Conservation (phyloP, 768 basidiomycete genomes). For the Holtermanniella nyarrowii region DNA sequence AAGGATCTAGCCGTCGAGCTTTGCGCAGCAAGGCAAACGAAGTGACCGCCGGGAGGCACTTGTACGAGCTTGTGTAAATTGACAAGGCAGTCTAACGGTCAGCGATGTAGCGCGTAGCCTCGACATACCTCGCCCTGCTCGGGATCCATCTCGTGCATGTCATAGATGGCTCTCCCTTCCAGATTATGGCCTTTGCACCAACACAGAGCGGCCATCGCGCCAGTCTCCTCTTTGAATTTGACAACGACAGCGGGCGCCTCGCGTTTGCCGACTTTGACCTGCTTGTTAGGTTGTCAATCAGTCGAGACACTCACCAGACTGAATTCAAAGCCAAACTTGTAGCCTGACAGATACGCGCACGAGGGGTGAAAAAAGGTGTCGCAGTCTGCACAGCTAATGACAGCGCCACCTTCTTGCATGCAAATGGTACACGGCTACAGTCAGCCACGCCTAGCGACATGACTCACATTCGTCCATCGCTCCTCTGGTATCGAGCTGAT, state of each 20-base stretch:
- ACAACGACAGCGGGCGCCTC: conserved; percentile 57
- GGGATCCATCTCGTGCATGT: conserved; percentile 68
- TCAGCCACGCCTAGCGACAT: not conserved
- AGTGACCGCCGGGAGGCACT: conserved; percentile 54
- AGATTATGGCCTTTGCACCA: conserved; percentile 64
- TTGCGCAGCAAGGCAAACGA: conserved; percentile 81
- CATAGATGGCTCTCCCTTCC: conserved; percentile 59
- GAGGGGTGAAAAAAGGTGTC: conserved; percentile 68
- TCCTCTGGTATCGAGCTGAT: conserved; percentile 57
- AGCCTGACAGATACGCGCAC: conserved; percentile 77
- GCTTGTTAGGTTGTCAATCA: not conserved
- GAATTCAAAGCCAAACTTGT: conserved; percentile 87
- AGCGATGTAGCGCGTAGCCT: not conserved
- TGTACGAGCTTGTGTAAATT: conserved; percentile 74
- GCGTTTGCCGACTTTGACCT: conserved; percentile 70
- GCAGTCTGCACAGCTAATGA: conserved; percentile 76
- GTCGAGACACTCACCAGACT: conserved; percentile 52
- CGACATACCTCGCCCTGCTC: conserved; percentile 63
- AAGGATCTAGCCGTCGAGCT: conserved; percentile 67
- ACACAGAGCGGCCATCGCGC: conserved; percentile 65
- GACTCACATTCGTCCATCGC: conserved; percentile 65
- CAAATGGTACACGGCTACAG: conserved; percentile 67
- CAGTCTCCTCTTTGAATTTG: conserved; percentile 62
- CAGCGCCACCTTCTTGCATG: conserved; percentile 57
- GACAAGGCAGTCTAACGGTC: conserved; percentile 68